Conservation (phyloP, 2,329 filamentous ascomycete species). For the Didymosphaeria variabile region DNA sequence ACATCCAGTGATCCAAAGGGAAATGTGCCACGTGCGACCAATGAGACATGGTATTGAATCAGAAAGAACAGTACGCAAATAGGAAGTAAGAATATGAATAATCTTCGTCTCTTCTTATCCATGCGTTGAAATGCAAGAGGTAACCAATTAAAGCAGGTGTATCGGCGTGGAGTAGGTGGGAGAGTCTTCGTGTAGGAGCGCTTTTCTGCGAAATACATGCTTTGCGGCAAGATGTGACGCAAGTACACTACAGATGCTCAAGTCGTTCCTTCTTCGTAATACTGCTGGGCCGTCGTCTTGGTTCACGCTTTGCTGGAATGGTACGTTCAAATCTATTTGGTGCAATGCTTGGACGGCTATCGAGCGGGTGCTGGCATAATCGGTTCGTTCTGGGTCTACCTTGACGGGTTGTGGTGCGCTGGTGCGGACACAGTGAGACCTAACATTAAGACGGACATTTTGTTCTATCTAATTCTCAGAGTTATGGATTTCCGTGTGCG, state of each 20-base stretch:
- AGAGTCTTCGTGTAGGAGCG: background rate
- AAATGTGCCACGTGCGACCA: background rate
- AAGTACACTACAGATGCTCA: background rate
- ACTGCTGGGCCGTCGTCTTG: background rate
- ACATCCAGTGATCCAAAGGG: background rate
- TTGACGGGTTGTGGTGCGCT: background rate
- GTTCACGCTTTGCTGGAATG: background rate
- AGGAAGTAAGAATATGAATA: constrained; percentile 1
- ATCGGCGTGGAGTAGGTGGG: background rate
- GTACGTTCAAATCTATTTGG: constrained; percentile 1
- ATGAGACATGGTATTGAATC: background rate
- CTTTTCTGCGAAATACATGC: background rate
- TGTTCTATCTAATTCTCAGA: background rate
- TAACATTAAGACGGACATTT: background rate
- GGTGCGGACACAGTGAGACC: background rate
- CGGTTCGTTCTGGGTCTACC: background rate
- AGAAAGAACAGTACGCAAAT: background rate
- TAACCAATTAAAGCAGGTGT: background rate
- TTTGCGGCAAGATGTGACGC: background rate
- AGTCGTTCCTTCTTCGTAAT: background rate
- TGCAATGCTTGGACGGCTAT: background rate
- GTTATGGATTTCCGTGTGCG: constrained; percentile 10
- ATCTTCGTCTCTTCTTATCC: background rate
- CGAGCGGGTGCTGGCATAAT: constrained; percentile 6
- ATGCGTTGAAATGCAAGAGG: background rate